Percentiles rank a stretch among this genome's conserved stretches.
These are phyloP conservation scores for Metschnikowia lunata DNA, from an alignment of 805 yeast species.

Conservation along the genomic window DNA sequence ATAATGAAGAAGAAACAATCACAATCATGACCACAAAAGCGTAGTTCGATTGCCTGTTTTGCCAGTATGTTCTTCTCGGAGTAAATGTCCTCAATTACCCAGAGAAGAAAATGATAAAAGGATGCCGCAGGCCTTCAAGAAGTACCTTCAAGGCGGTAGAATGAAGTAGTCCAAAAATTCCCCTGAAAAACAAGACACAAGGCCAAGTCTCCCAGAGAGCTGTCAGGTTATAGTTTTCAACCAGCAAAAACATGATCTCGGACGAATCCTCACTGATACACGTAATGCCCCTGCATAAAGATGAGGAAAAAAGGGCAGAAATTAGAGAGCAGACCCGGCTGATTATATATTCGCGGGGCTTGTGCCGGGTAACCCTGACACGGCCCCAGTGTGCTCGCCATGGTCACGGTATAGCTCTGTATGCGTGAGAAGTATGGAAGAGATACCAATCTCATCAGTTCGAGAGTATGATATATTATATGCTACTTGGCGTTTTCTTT, in stretches of 20 bases:
- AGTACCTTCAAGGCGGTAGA: slow-evolving; percentile 19
- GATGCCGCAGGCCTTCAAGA: slow-evolving; percentile 27
- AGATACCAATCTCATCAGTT: too few relatives aligned
- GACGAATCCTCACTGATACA: slow-evolving; percentile 99
- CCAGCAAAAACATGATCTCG: slow-evolving; percentile 99
- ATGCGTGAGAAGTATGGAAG: slow-evolving; percentile 1
- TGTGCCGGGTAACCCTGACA: slow-evolving; percentile 15
- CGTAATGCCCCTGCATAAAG: slow-evolving; percentile 99
- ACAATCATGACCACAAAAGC: not conserved
- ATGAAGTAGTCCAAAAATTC: slow-evolving; percentile 64
- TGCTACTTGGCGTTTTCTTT: not conserved
- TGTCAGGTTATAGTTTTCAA: slow-evolving; percentile 99
- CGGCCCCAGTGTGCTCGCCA: too few relatives aligned
- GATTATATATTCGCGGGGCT: slow-evolving; percentile 7
- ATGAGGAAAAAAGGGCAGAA: slow-evolving; percentile 43
- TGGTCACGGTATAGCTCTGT: too few relatives aligned
- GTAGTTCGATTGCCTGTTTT: not conserved
- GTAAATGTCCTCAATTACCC: slow-evolving; percentile 25
- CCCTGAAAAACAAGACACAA: slow-evolving; percentile 49
- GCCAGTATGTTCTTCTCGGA: slow-evolving; percentile 7
- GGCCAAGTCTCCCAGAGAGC: slow-evolving; percentile 48
- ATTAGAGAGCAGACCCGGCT: slow-evolving; percentile 5
- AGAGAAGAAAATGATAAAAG: slow-evolving; percentile 14
- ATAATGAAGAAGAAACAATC: not conserved
- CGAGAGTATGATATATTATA: not conserved